Evolutionary conservation across 331 rosid genomes (phyloP), one percentile per base, ranked within the genome.

Genomic region (Erythrophleum ivorense): DNA sequence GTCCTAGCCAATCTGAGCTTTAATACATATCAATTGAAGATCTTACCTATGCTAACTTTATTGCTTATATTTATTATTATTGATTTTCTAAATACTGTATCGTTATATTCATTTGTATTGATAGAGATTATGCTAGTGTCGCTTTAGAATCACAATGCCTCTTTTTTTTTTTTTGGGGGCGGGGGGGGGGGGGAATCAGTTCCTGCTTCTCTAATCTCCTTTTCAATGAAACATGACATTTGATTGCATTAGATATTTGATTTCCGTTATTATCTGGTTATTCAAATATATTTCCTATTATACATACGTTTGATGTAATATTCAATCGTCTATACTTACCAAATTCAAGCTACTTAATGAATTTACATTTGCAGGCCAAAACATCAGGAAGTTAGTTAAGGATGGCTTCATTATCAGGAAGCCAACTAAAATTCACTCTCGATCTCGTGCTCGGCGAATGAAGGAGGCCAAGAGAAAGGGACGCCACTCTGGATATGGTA

Each of bases 381-480:
- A 93, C 89, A 88, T 95, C 0, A 88, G 99, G 86, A 95, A 93
- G 93, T 82, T 95, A 84, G 98, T 95, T 14, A 95, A 95, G 90
- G 98, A 95, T 90, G 99, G 99, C 8, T 95, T 95, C 84, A 89
- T 95, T n/a, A 93, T 95, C 90, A 87, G 99, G 90, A 95, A 95
- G 80, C 99, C 99, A 16, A 95, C 99, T 3, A 95, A 95, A 90
- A 95, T 95, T 63, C 99, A 95, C 79, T 95, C 99, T 0, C 91
- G 99, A 1, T 95, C 99, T 41, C 99, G 98, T 38, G 99, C 99
- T 2, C 94, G 99, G 40, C 79, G 99, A 0, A 93, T 93, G 98
- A 93, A 89, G 84, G 99, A 87, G 83, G 99, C 99, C 18, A 95
- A 91, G 91, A 87, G 92, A 73, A 95, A 95, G 85, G 99, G 99